phyloP scores from a whole-genome alignment of 2,329 filamentous ascomycete species.

The Byssoonygena ceratinophila region DNA sequence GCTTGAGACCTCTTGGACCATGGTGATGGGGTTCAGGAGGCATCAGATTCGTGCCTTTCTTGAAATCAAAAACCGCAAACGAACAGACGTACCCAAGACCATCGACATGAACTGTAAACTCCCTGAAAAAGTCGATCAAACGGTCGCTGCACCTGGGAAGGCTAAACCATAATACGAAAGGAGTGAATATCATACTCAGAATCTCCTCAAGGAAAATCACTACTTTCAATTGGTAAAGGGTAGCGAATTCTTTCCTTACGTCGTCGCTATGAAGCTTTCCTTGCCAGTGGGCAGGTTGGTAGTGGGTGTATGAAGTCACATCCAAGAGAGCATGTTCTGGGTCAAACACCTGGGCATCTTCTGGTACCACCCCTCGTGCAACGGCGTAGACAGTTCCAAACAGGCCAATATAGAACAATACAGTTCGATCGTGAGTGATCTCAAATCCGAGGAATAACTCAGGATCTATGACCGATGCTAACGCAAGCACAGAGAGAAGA shows the following conservation, averaged over 20 bases:
- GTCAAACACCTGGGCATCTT: conserved; percentile 82
- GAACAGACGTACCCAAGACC: conserved; percentile 93
- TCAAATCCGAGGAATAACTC: conserved; percentile 89
- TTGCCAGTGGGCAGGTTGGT: conserved; percentile 80
- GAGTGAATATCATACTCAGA: conserved; percentile 81
- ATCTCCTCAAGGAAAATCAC: conserved; percentile 89
- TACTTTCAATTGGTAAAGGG: conserved; percentile 83
- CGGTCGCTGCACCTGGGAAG: conserved; percentile 82
- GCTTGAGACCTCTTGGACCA: conserved; percentile 28
- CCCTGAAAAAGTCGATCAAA: conserved; percentile 93
- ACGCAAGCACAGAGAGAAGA: conserved; percentile 70
- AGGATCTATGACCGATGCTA: conserved; percentile 77
- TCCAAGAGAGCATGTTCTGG: conserved; percentile 79
- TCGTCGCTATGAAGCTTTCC: conserved; percentile 86
- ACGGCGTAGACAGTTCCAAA: conserved; percentile 75
- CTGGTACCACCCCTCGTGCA: conserved; percentile 71
- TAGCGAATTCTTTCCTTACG: conserved; percentile 79
- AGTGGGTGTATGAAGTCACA: conserved; percentile 88
- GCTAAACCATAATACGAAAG: conserved; percentile 76
- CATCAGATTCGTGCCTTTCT: conserved; percentile 58
- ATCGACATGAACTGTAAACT: conserved; percentile 95
- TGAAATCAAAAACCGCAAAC: conserved; percentile 95
- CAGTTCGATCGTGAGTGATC: conserved; percentile 76
- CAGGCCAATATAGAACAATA: conserved; percentile 78
- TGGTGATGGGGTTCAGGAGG: conserved; percentile 24